A percentile compares a stretch with the other conserved stretches of the same genome.
phyloP scores from a whole-genome alignment of 2,329 filamentous ascomycete genomes.

The Pseudofabraea citricarpa region DNA sequence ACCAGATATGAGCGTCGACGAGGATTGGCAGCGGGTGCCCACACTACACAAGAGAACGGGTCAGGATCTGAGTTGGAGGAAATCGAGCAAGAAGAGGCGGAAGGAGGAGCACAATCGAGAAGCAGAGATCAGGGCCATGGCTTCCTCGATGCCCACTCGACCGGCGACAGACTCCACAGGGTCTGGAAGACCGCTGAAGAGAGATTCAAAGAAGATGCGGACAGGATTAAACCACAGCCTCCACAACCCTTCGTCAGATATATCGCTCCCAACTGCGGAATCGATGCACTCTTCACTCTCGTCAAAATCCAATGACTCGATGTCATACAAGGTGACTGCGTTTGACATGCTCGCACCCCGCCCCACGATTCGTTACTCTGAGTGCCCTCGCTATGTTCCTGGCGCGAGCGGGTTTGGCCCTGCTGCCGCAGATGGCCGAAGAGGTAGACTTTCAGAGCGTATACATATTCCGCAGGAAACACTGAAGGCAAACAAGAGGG shows the following conservation, averaged over 20 bases:
- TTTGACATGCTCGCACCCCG: slow-evolving; percentile 80
- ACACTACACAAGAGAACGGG: slow-evolving; percentile 59
- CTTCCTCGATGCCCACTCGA: slow-evolving; percentile 60
- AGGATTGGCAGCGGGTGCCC: slow-evolving; percentile 41
- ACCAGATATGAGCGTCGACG: slow-evolving; percentile 17
- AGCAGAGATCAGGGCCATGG: slow-evolving; percentile 85
- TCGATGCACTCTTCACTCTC: slow-evolving; percentile 76
- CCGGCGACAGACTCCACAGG: slow-evolving; percentile 55
- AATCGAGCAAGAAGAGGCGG: slow-evolving; percentile 67
- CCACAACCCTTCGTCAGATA: slow-evolving; percentile 53
- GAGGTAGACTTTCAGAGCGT: slow-evolving; percentile 45
- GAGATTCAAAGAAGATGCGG: slow-evolving; percentile 62
- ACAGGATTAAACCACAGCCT: slow-evolving; percentile 50
- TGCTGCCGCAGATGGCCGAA: slow-evolving; percentile 37
- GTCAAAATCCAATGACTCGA: slow-evolving; percentile 63
- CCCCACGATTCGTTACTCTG: slow-evolving; percentile 73
- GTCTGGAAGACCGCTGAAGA: slow-evolving; percentile 53
- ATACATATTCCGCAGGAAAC: slow-evolving; percentile 56
- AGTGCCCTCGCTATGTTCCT: slow-evolving; percentile 54
- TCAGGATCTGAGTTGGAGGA: slow-evolving; percentile 59
- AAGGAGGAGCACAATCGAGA: slow-evolving; percentile 74
- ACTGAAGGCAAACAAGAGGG: slow-evolving; percentile 54
- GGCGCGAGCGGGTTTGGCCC: slow-evolving; percentile 36
- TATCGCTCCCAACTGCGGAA: slow-evolving; percentile 68
- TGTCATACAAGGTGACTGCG: slow-evolving; percentile 72